Conservation (phyloP, 2,329 filamentous ascomycete species). For the Botrytis aclada region DNA sequence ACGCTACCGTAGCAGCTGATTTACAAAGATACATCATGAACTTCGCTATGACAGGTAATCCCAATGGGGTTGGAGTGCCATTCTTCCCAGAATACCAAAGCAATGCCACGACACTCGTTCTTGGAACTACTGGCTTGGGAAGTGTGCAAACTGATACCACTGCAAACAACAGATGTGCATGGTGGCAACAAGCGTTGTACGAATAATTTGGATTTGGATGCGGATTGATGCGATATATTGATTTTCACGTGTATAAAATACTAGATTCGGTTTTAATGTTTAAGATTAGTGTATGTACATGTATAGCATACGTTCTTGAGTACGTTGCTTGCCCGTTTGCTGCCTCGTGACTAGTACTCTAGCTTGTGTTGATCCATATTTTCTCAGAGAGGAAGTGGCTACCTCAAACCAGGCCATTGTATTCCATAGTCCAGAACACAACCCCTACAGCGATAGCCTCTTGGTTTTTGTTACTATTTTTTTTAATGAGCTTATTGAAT, state of each 20-base stretch:
- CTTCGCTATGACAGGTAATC: conserved; percentile 38
- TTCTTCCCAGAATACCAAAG: conserved; percentile 30
- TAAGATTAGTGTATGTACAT: background rate
- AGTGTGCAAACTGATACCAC: conserved; percentile 26
- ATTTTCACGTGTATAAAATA: background rate
- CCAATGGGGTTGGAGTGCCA: conserved; percentile 31
- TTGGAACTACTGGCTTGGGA: conserved; percentile 25
- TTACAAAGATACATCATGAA: conserved; percentile 41
- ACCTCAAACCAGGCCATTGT: background rate
- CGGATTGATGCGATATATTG: background rate
- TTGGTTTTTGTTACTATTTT: background rate
- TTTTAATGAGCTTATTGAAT: background rate
- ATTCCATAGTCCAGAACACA: background rate
- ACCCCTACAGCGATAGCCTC: background rate
- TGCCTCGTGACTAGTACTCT: background rate
- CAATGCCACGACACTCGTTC: conserved; percentile 21
- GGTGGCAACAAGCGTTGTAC: conserved; percentile 36
- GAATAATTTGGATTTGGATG: background rate
- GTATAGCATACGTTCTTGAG: background rate
- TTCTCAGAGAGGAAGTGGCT: background rate
- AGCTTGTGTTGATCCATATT: background rate
- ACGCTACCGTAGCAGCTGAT: conserved; percentile 36
- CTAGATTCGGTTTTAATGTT: background rate
- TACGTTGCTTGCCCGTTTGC: background rate
- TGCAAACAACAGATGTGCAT: conserved; percentile 38